Percentiles rank a stretch among this genome's conserved stretches.
Conservation (phyloP, 768 basidiomycete genomes). For the Lenzites betulinus region DNA sequence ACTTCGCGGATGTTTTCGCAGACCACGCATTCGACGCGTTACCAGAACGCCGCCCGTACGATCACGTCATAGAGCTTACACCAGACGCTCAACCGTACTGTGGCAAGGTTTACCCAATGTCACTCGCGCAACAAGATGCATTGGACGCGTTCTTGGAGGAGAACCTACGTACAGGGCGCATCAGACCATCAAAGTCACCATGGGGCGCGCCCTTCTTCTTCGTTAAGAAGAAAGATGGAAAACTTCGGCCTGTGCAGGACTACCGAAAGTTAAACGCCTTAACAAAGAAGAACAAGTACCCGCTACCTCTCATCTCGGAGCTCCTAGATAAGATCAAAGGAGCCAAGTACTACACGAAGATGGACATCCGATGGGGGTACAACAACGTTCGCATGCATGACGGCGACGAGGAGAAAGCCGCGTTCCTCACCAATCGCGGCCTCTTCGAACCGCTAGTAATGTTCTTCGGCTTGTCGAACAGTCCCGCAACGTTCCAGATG, state of each 20-base stretch:
- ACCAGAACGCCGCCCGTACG: too few relatives aligned
- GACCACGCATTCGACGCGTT: background rate
- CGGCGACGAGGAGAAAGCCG: conserved; percentile 44
- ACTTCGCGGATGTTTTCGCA: conserved; percentile 8
- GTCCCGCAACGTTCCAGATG: conserved; percentile 36
- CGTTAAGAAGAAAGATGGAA: conserved; percentile 33
- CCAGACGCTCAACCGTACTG: too few relatives aligned
- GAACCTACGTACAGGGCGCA: too few relatives aligned
- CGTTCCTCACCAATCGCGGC: conserved; percentile 38
- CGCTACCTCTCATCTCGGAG: conserved; percentile 35
- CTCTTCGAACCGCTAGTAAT: conserved; percentile 40
- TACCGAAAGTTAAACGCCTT: conserved; percentile 35
- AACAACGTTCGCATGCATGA: conserved; percentile 37
- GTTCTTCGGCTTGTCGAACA: conserved; percentile 39
- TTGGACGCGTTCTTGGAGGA: too few relatives aligned
- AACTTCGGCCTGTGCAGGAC: conserved; percentile 27
- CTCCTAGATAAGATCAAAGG: conserved; percentile 26
- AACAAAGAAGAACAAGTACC: conserved; percentile 38
- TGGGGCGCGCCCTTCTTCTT: conserved; percentile 34
- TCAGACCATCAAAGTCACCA: conserved; percentile 24
- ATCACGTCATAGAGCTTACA: too few relatives aligned
- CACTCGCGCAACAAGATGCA: too few relatives aligned
- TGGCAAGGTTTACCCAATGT: too few relatives aligned
- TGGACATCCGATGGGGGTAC: conserved; percentile 32
- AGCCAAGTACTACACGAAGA: conserved; percentile 23